Evolutionary conservation across 1,284 basidiomycete genomes (phyloP), one percentile per base, ranked within the genome.

Genomic region (Leccinum fuscescens): DNA sequence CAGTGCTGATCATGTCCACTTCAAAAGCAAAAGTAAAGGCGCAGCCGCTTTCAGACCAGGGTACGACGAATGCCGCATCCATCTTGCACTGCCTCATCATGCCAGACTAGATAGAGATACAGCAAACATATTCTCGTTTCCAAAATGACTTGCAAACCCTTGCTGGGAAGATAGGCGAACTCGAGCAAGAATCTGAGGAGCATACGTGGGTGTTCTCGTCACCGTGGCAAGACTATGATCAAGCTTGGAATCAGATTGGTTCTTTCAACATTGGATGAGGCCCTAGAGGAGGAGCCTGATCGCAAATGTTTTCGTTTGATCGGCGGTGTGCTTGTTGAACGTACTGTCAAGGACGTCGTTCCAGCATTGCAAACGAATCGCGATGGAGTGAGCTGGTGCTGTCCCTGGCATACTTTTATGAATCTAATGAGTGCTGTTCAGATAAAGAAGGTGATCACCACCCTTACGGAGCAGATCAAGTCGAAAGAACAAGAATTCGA

Each of bases 241-340:
- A 54, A 63, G 37, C 12, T 61, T 60, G 53, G 22, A 44, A 56
- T 54, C 67, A 98, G 95, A 48, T 82, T 99, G 15, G 97, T 99
- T 8, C 83, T 99, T 51, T 84, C 85, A 2, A 98, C 96, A 1
- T 78, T 99, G 29, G 84, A 89, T 61, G 89, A 95, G 67, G 87
- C 88, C 7, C 79, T 92, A 48, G 81, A 80, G 33, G 83, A 84
- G 61, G 93, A 96, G 62, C 94, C 96, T 24, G 83, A 88, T 71
- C 88, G 97, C 62, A 95, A 94, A 77, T 99, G 97, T 77, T 99
- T 98, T 78, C 88, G 97, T 54, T 82, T 99, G 66, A 92, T 99
- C 63, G 97, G 97, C 11, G 97, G 96, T 31, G 90, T 98, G 2
- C 84, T 99, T 8, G 96, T 98, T 27, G 95, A 99, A 75, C 85